phyloP scores from a whole-genome alignment of 257 asterid genomes.

The Ilex asprella region DNA sequence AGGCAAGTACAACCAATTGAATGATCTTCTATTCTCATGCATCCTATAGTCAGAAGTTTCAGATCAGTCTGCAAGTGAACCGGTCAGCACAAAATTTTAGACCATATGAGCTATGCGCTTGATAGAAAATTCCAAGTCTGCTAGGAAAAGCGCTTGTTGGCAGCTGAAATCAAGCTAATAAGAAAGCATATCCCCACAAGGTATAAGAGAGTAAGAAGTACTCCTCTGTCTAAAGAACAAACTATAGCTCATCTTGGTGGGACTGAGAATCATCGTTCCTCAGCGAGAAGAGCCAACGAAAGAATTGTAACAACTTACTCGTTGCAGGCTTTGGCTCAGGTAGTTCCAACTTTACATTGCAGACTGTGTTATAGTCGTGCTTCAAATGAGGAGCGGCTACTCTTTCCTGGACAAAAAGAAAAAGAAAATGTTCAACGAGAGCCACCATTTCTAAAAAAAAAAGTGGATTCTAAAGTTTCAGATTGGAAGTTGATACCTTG shows the following conservation, averaged over 20 bases:
- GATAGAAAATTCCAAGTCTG: too few relatives aligned
- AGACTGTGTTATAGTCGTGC: conserved; percentile 59
- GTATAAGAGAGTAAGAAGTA: too few relatives aligned
- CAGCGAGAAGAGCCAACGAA: conserved; percentile 45
- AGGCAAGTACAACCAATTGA: too few relatives aligned
- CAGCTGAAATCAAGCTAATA: too few relatives aligned
- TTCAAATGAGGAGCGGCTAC: conserved; percentile 81
- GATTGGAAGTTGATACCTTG: conserved; percentile 41
- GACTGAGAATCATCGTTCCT: conserved; percentile 16
- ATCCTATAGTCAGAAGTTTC: too few relatives aligned
- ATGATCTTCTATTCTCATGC: too few relatives aligned
- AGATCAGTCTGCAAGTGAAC: too few relatives aligned
- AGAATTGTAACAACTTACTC: conserved; percentile 32
- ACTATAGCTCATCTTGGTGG: conserved; percentile 44
- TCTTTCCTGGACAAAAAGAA: conserved; percentile 38
- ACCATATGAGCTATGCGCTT: too few relatives aligned
- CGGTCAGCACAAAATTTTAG: too few relatives aligned
- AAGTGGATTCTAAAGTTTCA: background rate
- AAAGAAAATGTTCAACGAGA: background rate
- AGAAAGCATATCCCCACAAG: too few relatives aligned
- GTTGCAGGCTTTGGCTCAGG: conserved; percentile 17
- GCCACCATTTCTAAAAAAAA: background rate
- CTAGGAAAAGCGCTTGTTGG: too few relatives aligned
- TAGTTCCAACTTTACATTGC: conserved; percentile 31
- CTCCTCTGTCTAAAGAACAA: background rate